Evolutionary conservation across 2,329 filamentous ascomycete genomes (phyloP).

Genomic region (Phaeosphaeria sp.): DNA sequence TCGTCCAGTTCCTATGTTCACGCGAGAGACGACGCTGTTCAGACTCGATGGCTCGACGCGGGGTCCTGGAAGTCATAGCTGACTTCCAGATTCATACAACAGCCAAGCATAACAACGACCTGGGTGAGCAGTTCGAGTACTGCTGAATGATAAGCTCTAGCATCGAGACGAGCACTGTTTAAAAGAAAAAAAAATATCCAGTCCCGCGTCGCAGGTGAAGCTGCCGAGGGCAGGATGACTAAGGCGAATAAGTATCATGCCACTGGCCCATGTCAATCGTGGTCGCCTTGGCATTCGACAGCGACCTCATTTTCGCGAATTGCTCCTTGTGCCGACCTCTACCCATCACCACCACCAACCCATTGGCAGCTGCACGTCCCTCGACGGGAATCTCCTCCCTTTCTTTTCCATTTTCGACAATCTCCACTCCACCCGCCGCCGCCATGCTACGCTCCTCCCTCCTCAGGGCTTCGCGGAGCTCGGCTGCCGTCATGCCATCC

Average conservation of each 20-base stretch:
- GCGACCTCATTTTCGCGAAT: constrained; percentile 25
- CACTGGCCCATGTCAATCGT: not conserved
- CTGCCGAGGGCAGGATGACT: not conserved
- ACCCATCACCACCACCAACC: constrained; percentile 43
- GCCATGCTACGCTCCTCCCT: constrained; percentile 51
- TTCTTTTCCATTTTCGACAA: constrained; percentile 41
- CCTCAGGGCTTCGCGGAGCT: constrained; percentile 47
- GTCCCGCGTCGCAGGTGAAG: not conserved
- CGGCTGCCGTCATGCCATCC: constrained; percentile 43
- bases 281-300: constrained; percentile 15
- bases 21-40: not conserved
- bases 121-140: not conserved
- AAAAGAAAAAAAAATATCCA: not conserved
- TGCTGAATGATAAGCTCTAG: not conserved
- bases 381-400: constrained; percentile 43
- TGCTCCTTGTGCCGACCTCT: constrained; percentile 33
- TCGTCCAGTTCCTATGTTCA: not conserved
- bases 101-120: not conserved
- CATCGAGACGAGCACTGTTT: not conserved
- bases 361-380: constrained; percentile 47
- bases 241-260: not conserved
- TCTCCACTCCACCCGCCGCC: constrained; percentile 48
- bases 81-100: not conserved
- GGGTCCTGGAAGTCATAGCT: not conserved
- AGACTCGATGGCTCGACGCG: not conserved